Base-by-base conservation (phyloP, 352 stramenopile genomes). In the Aphanomyces euteiches region DNA sequence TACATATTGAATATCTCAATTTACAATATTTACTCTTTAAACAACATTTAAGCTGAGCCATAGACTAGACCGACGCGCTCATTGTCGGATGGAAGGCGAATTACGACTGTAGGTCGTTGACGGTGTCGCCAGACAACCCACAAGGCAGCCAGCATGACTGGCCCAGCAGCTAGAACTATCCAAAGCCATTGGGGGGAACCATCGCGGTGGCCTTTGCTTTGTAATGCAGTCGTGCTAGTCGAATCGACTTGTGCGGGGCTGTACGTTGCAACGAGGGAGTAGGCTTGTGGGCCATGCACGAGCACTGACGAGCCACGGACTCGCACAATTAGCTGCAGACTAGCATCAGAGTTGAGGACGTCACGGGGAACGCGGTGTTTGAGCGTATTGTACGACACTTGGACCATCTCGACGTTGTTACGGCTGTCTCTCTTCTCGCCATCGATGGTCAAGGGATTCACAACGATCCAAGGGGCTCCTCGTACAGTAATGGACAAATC, bases 381-480 rank as follows among this genome's bases (percentile, higher is more conserved):
- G 13, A 93, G 76, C 38, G 90, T 78, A 45, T 74, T 58, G 67
- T 93, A 91, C 37, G 80, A 82, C 10, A 93, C 84, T 37, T 87
- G 54, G 6, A 61, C 86, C 83, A 93, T 89, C 66, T 93, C 86
- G 34, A 93, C 82, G 70, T 93, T 93, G 78, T 93, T 93, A 17
- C 80, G 79, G 21, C 77, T 76, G 72, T 93, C 86, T 4, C 79
- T 88, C 6, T 37, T 12, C 8, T 21, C 15, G 34, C 57, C 73
- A 37, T 78, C 79, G 5, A 81, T 78, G 13, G 83, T 91, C 39
- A 91, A 68, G 15, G 86, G 81, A 28, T 78, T 75, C 67, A 93
- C 92, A 13, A 73, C 75, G 64, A 78, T 71, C 34, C 75, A 77
- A 15, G 37, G 28, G 13, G 77, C 72, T 1, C 21, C 54, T 57